Base-by-base conservation (phyloP, 805 yeast genomes). In the Candida gorgasii region DNA sequence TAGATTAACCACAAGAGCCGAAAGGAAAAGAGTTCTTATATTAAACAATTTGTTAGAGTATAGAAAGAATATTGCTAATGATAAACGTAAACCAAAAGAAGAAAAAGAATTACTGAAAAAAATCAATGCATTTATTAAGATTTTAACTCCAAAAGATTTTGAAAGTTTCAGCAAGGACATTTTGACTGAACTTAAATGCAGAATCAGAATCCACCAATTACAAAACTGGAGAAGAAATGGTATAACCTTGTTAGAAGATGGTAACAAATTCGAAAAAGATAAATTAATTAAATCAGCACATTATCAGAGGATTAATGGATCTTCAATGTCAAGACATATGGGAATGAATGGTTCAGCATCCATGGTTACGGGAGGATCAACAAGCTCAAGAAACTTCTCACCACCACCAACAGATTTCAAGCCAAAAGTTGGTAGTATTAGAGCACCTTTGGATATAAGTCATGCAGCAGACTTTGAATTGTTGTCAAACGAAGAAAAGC, bases 161-260 rank as follows among this genome's bases (percentile, higher is more conserved):
- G 84, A 80, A 33, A 78, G 73, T 3, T 89, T 93, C 55, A 67
- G 83, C 3, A 79, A 76, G 23, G 95, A 86, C 58, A 75, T 89
- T 48, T 53, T 89, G 33, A 79, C 80, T 9, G 99, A 93, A 63
- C 74, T 88, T 39, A 82, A 80, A 52, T 81, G 87, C 50, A 75
- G 97, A 44, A 76, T 82, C 27, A 78, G 95, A 48, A 89, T 93
- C 37, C 86, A 84, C 40, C 97, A 89, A 63, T 68, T 95, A 22
- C 99, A 93, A 63, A 92, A 85, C 57, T 95, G 96, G 89, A 78
- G 99, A 49, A 76, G 82, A 37, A 84, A 88, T 60, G 99, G 99
- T 4, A 78, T 93, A 38, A 85, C 89, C 3, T 80, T 88, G 0
- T 53, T 88, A 32, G 97, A 90, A 47, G 84, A 79, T 38, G 99